These are phyloP conservation scores for Saitozyma sp. DNA, from an alignment of 768 basidiomycete genomes.

Conservation along the genomic window DNA sequence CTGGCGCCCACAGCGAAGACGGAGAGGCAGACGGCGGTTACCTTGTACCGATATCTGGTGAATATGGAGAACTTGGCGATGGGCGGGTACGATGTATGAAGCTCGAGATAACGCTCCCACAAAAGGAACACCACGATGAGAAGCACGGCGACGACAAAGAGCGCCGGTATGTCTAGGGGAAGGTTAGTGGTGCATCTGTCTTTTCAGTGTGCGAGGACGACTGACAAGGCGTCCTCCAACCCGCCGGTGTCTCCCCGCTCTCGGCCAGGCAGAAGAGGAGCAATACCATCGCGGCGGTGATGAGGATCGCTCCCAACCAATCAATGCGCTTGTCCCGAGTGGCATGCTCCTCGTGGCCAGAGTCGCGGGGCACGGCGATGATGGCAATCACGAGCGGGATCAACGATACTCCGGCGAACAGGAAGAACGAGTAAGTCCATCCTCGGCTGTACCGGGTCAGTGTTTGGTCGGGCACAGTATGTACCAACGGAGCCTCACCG, in stretches of 20 bases:
- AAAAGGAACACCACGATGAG: slow-evolving; percentile 61
- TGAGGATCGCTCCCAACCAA: slow-evolving; percentile 70
- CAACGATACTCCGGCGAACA: slow-evolving; percentile 62
- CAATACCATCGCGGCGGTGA: slow-evolving; percentile 64
- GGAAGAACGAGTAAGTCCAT: slow-evolving; percentile 69
- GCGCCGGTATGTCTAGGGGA: slow-evolving; percentile 64
- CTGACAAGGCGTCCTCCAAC: slow-evolving; percentile 64
- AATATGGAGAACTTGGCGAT: slow-evolving; percentile 30
- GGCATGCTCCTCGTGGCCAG: slow-evolving; percentile 18
- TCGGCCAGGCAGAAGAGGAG: slow-evolving; percentile 71
- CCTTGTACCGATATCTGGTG: slow-evolving; percentile 17
- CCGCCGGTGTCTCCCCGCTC: slow-evolving; percentile 59
- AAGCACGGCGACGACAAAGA: slow-evolving; percentile 65
- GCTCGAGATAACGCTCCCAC: slow-evolving; percentile 68
- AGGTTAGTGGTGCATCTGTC: not conserved
- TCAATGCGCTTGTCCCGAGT: slow-evolving; percentile 52
- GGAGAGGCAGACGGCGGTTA: slow-evolving; percentile 17
- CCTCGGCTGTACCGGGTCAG: slow-evolving; percentile 4
- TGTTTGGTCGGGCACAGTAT: not conserved
- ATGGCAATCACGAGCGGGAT: slow-evolving; percentile 61
- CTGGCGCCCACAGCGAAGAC: slow-evolving; percentile 15
- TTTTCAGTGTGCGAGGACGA: not conserved
- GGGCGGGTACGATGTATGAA: slow-evolving; percentile 24
- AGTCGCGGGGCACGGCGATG: slow-evolving; percentile 64
- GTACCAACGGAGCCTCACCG: slow-evolving; percentile 36